Evolutionary conservation across 768 basidiomycete species (phyloP).

Genomic region (Sporobolomyces phaffii): DNA sequence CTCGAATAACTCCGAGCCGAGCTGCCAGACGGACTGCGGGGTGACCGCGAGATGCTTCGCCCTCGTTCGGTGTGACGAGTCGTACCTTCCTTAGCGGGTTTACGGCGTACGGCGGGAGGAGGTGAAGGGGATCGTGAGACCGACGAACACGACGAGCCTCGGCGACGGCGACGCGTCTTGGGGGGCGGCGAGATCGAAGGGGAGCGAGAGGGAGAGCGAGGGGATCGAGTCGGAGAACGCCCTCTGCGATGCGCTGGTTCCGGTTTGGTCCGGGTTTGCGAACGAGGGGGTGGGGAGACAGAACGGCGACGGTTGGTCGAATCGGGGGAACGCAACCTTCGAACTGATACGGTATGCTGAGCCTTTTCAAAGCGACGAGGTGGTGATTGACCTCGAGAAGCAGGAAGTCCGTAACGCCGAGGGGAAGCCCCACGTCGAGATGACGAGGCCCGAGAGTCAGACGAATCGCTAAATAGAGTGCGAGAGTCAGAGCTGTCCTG

Average conservation of each 20-base stretch:
- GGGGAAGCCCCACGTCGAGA: not conserved
- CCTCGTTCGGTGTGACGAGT: not conserved
- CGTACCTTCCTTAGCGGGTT: not conserved
- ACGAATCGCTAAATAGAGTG: not conserved
- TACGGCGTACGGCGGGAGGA: not conserved
- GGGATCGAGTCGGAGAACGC: not conserved
- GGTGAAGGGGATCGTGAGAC: conserved; percentile 4
- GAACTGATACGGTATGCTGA: not conserved
- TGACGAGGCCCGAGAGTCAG: not conserved
- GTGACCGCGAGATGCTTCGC: not conserved
- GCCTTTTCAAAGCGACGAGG: not conserved
- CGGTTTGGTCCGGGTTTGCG: not conserved
- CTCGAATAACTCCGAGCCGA: not conserved
- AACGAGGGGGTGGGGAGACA: not conserved
- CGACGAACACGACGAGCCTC: conserved; percentile 7
- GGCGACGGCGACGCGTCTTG: not conserved
- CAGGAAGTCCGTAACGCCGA: too few relatives aligned
- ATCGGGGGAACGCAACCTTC: not conserved
- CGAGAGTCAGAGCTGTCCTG: too few relatives aligned
- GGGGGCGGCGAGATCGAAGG: not conserved
- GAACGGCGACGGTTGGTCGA: not conserved
- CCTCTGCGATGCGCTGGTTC: not conserved
- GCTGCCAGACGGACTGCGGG: conserved; percentile 4
- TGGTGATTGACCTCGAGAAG: not conserved
- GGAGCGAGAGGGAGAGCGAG: not conserved